phyloP scores from a whole-genome alignment of 768 basidiomycete species.

The Trametes coccinea region DNA sequence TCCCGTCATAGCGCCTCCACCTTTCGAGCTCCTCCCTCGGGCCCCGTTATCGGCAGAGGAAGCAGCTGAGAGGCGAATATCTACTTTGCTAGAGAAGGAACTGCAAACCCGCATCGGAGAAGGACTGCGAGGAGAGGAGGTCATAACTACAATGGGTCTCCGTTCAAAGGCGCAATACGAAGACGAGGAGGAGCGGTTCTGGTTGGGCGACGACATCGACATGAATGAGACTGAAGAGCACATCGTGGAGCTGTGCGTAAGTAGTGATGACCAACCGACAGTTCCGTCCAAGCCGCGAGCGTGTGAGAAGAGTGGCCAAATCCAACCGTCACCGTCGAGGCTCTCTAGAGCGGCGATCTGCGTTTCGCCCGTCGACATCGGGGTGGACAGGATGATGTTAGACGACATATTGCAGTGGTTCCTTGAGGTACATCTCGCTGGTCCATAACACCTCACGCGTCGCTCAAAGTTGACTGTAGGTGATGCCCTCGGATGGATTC shows the following conservation, averaged over 20 bases:
- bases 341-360: not conserved
- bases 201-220: conserved; percentile 19
- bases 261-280: not conserved
- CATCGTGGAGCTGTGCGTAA: not conserved
- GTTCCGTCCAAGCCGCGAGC: no score
- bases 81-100: conserved; percentile 45
- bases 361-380: conserved; percentile 9
- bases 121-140: conserved; percentile 25
- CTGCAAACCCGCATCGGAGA: conserved; percentile 37
- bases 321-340: not conserved
- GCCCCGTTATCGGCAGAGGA: conserved; percentile 41
- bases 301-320: no score
- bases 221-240: not conserved
- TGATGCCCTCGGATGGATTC: conserved; percentile 17
- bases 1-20: conserved; percentile 58
- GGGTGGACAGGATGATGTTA: conserved; percentile 39
- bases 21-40: conserved; percentile 34
- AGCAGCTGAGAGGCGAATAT: conserved; percentile 45
- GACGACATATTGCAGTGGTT: conserved; percentile 45
- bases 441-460: not conserved
- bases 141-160: no score
- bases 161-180: not conserved
- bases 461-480: conserved; percentile 13
- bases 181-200: conserved; percentile 21
- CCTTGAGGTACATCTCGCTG: conserved; percentile 38